Evolutionary conservation across 1,284 basidiomycete species (phyloP).

Genomic region (Ganoderma resinaceum): DNA sequence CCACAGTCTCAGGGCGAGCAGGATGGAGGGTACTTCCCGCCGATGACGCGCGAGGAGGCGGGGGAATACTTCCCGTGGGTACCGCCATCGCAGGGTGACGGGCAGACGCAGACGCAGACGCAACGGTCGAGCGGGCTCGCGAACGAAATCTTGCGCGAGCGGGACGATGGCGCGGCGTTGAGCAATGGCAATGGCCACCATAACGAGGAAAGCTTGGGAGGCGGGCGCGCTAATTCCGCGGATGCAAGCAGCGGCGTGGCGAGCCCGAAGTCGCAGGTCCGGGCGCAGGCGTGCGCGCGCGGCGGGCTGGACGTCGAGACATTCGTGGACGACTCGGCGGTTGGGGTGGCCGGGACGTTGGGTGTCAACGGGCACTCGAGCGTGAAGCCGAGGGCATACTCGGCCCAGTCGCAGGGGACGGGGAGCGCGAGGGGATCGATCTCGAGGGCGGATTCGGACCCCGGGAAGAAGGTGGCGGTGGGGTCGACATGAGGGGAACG

Average conservation of each 20-base stretch:
- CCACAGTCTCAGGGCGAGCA: slow-evolving; percentile 17
- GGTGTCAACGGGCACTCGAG: slow-evolving; percentile 20
- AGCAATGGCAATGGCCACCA: slow-evolving; percentile 9
- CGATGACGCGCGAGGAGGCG: slow-evolving; percentile 36
- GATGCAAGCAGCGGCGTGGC: slow-evolving; percentile 13
- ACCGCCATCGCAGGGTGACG: slow-evolving; percentile 27
- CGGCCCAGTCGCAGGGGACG: slow-evolving; percentile 20
- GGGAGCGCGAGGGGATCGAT: slow-evolving; percentile 7
- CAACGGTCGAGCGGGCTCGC: slow-evolving; percentile 43
- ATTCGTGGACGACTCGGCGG: slow-evolving; percentile 23
- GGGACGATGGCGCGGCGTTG: slow-evolving; percentile 26
- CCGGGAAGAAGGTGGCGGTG: slow-evolving; percentile 23
- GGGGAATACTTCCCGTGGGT: slow-evolving; percentile 56
- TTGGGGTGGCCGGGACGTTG: slow-evolving; percentile 17
- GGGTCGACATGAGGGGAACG: slow-evolving; percentile 12
- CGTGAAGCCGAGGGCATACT: slow-evolving; percentile 30
- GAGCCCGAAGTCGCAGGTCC: slow-evolving; percentile 22
- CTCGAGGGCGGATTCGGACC: slow-evolving; percentile 33
- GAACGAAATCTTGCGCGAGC: slow-evolving; percentile 46
- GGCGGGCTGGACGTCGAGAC: slow-evolving; percentile 15
- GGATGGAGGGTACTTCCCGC: slow-evolving; percentile 39
- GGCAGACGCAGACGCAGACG: slow-evolving; percentile 15
- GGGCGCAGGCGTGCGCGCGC: slow-evolving; percentile 13
- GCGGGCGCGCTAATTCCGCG: slow-evolving; percentile 33
- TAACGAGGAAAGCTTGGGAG: slow-evolving; percentile 30